Conservation (phyloP, 371 early-diverging fungal genomes). For the Lichtheimia ramosa region DNA sequence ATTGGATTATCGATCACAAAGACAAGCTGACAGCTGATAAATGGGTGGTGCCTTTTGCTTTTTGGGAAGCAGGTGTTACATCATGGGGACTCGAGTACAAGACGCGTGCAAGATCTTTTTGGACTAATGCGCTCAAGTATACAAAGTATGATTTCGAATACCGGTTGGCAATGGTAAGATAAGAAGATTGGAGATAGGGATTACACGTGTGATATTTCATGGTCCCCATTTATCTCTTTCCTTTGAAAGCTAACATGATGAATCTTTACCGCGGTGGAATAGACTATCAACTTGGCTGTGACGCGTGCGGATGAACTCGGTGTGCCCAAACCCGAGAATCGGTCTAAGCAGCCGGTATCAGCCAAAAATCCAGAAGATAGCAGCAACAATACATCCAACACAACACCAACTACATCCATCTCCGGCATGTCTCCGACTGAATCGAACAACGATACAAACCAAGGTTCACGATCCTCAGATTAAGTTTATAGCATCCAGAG, state of each 20-base stretch:
- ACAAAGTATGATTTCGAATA: conserved; percentile 53
- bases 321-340: conserved; percentile 17
- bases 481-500: not conserved
- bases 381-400: not conserved
- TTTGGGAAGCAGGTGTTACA: conserved; percentile 54
- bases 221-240: not conserved
- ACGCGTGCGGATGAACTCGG: conserved; percentile 44
- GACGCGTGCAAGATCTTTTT: conserved; percentile 34
- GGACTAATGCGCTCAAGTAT: conserved; percentile 41
- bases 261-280: not conserved
- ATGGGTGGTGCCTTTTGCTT: conserved; percentile 64
- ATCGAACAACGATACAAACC: not conserved
- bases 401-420: not conserved
- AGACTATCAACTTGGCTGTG: conserved; percentile 44
- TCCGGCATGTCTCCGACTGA: not conserved
- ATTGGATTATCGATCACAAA: conserved; percentile 64
- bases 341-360: not conserved
- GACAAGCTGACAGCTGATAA: conserved; percentile 49
- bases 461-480: conserved; percentile 2
- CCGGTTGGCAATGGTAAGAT: conserved; percentile 42
- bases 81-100: conserved; percentile 50
- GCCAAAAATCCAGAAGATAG: not conserved
- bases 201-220: too few species aligned
- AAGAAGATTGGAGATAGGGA: not conserved
- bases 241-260: not conserved